Evolutionary conservation across 192 early-diverging fungal genomes (phyloP), one percentile per base, ranked within the genome.

Genomic region (Haplosporangium gracile): DNA sequence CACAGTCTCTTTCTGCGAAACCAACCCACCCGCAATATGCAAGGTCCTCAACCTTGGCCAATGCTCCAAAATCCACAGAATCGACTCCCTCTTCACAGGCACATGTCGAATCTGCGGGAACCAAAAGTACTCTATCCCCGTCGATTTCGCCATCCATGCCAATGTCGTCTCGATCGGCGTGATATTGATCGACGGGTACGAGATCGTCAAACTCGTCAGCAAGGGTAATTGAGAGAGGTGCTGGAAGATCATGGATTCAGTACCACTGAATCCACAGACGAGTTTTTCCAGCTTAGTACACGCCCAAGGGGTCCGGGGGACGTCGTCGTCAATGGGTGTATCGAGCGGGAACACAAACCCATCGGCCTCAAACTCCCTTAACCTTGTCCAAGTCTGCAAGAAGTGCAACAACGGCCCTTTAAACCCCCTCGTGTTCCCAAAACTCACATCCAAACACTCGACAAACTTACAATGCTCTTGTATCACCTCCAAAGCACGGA

Each of bases 101-200:
- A 49, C 49, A 72, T 85, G 72, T 11, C 83, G 57, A 20, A 47
- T 32, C 32, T 85, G 78, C 11, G 70, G 65, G 34, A 79, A 85
- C 83, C 83, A 85, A 68, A 85, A 85, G 38, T 85, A 85, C 32
- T 85, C 69, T 68, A 85, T 76, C 75, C 53, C 65, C 0, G 73
- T 80, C 32, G 43, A 76, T n/a, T 73, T 79, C 15, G 26, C 70
- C 70, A 85, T 73, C 83, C 83, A 80, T 0, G 78, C 78, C n/a
- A 85, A 11, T 0, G 78, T 85, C n/a, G 83, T 73, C 36, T 85
- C 78, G 20, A 76, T 47, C 0, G 83, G 78, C 1, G 75, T 68
- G 34, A 85, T 49, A 7, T 51, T 80, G 8, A 85, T 69, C 0
- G 78, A 39, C 5, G 83, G 83, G 65, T 72, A 73, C 16, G 83